These are phyloP conservation scores for Pisolithus microcarpus DNA, from an alignment of 768 basidiomycete species.

Conservation along the genomic window DNA sequence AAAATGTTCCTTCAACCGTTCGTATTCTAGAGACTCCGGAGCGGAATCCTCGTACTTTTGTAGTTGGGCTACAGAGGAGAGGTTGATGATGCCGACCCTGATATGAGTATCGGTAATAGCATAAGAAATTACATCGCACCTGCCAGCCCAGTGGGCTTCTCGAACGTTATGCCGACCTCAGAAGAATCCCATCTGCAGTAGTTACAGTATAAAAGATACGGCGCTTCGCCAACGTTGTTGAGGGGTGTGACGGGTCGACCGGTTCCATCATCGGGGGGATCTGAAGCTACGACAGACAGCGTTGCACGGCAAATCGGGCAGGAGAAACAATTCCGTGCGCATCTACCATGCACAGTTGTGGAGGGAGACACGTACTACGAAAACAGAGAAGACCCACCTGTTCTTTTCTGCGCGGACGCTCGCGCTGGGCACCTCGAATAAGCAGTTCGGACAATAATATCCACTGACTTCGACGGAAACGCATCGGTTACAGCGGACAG, in stretches of 20 bases:
- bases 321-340: slow-evolving; percentile 95
- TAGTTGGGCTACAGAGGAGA: slow-evolving; percentile 61
- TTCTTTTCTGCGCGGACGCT: slow-evolving; percentile 99
- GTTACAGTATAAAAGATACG: slow-evolving; percentile 87
- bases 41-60: slow-evolving; percentile 86
- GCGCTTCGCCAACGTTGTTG: slow-evolving; percentile 69
- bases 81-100: background rate
- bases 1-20: slow-evolving; percentile 93
- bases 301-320: slow-evolving; percentile 92
- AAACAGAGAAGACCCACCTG: slow-evolving; percentile 41
- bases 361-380: slow-evolving; percentile 5
- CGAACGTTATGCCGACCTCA: slow-evolving; percentile 86
- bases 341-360: slow-evolving; percentile 44
- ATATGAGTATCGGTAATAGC: background rate
- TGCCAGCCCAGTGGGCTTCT: slow-evolving; percentile 94
- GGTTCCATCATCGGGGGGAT: slow-evolving; percentile 59
- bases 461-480: slow-evolving; percentile 90
- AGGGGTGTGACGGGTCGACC: slow-evolving; percentile 46
- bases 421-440: slow-evolving; percentile 97
- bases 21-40: slow-evolving; percentile 82
- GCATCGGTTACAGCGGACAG: slow-evolving; percentile 87
- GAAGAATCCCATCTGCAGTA: slow-evolving; percentile 94
- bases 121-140: slow-evolving; percentile 40
- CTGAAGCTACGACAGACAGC: slow-evolving; percentile 84
- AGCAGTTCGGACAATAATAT: slow-evolving; percentile 96